These are phyloP conservation scores for Naumovozyma baii DNA, from an alignment of 805 yeast genomes.

Conservation along the genomic window DNA sequence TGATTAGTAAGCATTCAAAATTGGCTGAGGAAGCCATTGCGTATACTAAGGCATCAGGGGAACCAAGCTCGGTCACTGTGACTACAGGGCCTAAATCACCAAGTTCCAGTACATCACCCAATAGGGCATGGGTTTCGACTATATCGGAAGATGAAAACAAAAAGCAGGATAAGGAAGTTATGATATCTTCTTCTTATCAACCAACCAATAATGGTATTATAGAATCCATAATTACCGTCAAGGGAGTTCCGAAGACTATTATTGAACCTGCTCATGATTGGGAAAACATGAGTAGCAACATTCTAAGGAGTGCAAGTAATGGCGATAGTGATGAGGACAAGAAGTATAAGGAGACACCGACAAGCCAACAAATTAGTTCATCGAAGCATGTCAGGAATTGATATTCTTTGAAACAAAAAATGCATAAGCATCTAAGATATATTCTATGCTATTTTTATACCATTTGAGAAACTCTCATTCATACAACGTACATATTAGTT, in stretches of 20 bases:
- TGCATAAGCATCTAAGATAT: too few relatives aligned
- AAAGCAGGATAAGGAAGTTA: slow-evolving; percentile 1
- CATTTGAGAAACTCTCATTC: not conserved
- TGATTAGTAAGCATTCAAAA: slow-evolving; percentile 7
- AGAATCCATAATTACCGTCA: slow-evolving; percentile 73
- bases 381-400: too few relatives aligned
- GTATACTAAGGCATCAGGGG: slow-evolving; percentile 8
- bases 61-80: slow-evolving; percentile 10
- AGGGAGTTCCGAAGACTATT: slow-evolving; percentile 78
- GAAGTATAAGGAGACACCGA: too few relatives aligned
- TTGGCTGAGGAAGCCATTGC: slow-evolving; percentile 7
- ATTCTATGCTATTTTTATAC: not conserved
- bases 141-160: not conserved
- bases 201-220: slow-evolving; percentile 40
- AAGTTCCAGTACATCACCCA: not conserved
- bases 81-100: not conserved
- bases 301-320: too few relatives aligned
- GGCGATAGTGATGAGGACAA: not conserved
- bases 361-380: too few relatives aligned
- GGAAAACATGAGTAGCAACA: slow-evolving; percentile 28
- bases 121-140: not conserved
- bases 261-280: slow-evolving; percentile 47
- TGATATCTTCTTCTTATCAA: slow-evolving; percentile 19
- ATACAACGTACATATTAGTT: not conserved
- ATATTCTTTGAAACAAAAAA: too few relatives aligned